These are phyloP conservation scores for Leccinum subrobustum DNA, from an alignment of 1,284 basidiomycete genomes.

Conservation along the genomic window DNA sequence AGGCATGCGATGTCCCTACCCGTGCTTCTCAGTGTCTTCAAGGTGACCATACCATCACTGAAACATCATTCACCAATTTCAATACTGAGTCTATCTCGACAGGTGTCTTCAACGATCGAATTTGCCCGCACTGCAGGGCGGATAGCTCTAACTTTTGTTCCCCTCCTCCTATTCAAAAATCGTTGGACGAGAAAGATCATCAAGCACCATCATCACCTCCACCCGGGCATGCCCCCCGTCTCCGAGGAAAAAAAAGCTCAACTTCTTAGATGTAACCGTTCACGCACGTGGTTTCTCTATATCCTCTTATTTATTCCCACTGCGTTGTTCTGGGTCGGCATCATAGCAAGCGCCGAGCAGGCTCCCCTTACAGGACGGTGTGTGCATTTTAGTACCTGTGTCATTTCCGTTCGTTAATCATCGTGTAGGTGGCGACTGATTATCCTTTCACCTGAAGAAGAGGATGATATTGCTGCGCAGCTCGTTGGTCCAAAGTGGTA, in stretches of 20 bases:
- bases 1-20: slow-evolving; percentile 35
- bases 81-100: background rate
- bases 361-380: slow-evolving; percentile 85
- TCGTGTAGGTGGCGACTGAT: slow-evolving; percentile 75
- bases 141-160: slow-evolving; percentile 70
- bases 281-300: slow-evolving; percentile 51
- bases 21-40: slow-evolving; percentile 45
- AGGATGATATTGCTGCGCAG: slow-evolving; percentile 77
- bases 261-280: slow-evolving; percentile 47
- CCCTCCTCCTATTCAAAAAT: slow-evolving; percentile 60
- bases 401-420: slow-evolving; percentile 4
- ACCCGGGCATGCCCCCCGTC: slow-evolving; percentile 42
- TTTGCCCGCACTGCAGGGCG: slow-evolving; percentile 62
- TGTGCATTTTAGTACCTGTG: slow-evolving; percentile 21
- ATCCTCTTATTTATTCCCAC: slow-evolving; percentile 66
- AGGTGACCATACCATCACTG: slow-evolving; percentile 35
- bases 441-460: slow-evolving; percentile 86
- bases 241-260: slow-evolving; percentile 50
- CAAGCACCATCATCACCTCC: slow-evolving; percentile 48
- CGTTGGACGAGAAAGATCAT: slow-evolving; percentile 51
- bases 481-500: slow-evolving; percentile 85
- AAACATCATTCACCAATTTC: background rate
- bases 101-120: slow-evolving; percentile 62
- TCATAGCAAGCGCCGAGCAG: slow-evolving; percentile 75
- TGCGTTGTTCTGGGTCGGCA: slow-evolving; percentile 69